Evolutionary conservation across 73 alveolate genomes (phyloP), one percentile per base, ranked within the genome.

Genomic region (Uronychia setigera): DNA sequence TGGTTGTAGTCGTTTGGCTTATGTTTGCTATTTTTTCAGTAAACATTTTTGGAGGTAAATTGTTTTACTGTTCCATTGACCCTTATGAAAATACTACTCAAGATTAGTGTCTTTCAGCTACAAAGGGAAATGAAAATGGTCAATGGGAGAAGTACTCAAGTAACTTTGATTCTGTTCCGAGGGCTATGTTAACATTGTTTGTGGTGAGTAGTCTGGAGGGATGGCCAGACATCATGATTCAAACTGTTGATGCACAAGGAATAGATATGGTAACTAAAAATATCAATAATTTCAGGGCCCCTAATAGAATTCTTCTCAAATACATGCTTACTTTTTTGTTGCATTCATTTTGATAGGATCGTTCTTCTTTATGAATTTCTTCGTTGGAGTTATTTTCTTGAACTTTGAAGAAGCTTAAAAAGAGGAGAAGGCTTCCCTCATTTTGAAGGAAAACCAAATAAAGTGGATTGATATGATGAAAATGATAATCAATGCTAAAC

Each of bases 331-430:
- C 79, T 97, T 90, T 87, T 97, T 95, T 80, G 80, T 97, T 27
- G 95, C 92, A 31, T 96, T 89, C 88, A 93, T 96, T 79, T 86
- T 95, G 81, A 92, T 97, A 0, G 99, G 97, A 1, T 93, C 98
- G 0, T 95, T 92, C 83, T 91, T 96, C 46, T 95, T 96, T 58
- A 76, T 97, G 77, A 97, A 97, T 92, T 76, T 96, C 79, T 96
- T 96, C 91, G 97, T 96, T 84, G 99, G 99, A 60, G 99, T 97
- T 60, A 95, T 97, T 93, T 95, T 96, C 84, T 92, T 87, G 33
- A 96, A 95, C 86, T 97, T 95, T 67, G 91, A 96, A 77, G 96
- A 95, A 58, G 99, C 99, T n/a, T n/a, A 67, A n/a, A 67, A 32
- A n/a, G 13, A 67, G 28, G 79, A 67, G 31, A 67, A 67, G 31